Evolutionary conservation across 2,329 filamentous ascomycete species (phyloP), one percentile per base, ranked within the genome.

Genomic region (Fusarium algeriense): DNA sequence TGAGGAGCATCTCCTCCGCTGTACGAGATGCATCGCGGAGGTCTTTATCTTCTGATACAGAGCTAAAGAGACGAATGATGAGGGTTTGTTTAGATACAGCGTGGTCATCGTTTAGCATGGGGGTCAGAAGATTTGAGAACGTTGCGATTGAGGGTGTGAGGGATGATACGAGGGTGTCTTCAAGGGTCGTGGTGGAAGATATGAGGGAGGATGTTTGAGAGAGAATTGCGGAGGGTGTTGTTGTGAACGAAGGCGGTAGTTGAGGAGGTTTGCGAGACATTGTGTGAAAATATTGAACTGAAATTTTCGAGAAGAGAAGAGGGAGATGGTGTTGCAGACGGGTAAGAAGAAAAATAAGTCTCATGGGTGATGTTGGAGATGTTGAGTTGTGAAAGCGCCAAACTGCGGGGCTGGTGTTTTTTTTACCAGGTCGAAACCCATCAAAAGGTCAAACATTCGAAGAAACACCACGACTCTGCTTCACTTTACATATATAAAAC

Each of bases 121-220:
- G 76, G 0, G 23, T 53, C 3, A 78, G 54, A 4, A 78, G 52
- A 13, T 57, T 69, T 9, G 52, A 49, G 23, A 76, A 78, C 13
- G 65, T 72, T 13, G 75, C 76, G 1, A 67, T 70, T 4, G 60
- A 44, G 3, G 74, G 67, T 1, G 73, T 73, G 12, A 77, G 57
- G 4, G 56, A 38, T 1, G 55, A 48, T 7, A 60, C 75, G 46
- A 78, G 75, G 12, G 20, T 19, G 52, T 77, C 74, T 41, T 77
- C 60, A 1, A 78, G 67, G 3, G 62, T 45, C 2, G 37, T 65
- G 35, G 75, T 70, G n/a, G 58, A 38, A 17, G 53, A 30, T 23
- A 76, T 70, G 67, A 75, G 66, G 74, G 91, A 86, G 2, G 57
- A 60, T 17, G 70, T 73, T 43, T 68, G 56, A 12, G 40, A 41